Conservation (phyloP, 345 rosid species). For the Noccaea bulbosa region DNA sequence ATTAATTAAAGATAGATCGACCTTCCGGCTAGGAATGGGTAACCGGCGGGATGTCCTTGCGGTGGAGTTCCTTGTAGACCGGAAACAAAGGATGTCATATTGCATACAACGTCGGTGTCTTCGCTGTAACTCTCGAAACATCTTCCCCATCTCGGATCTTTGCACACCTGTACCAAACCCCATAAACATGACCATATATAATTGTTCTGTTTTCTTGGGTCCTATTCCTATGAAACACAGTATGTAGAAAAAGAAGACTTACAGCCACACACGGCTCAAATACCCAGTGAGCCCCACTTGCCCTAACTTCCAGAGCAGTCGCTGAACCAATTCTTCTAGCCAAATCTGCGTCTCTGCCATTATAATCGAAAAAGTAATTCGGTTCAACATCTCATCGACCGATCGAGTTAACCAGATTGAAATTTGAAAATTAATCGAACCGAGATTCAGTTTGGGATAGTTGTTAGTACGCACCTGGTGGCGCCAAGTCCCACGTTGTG, state of each 20-base stretch:
- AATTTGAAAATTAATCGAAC: too few species aligned
- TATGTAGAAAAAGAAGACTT: slow-evolving; percentile 37
- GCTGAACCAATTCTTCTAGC: slow-evolving; percentile 65
- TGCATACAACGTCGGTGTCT: slow-evolving; percentile 63
- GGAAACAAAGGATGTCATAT: slow-evolving; percentile 63
- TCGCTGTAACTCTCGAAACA: slow-evolving; percentile 79
- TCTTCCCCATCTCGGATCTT: slow-evolving; percentile 90
- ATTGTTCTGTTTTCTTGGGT: not conserved
- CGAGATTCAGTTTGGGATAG: not conserved
- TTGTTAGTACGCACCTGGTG: slow-evolving; percentile 55
- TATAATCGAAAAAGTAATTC: not conserved
- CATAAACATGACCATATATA: not conserved
- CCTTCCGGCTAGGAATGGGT: slow-evolving; percentile 86
- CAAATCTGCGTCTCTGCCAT: slow-evolving; percentile 68
- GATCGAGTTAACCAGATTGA: not conserved
- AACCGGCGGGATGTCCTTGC: slow-evolving; percentile 64
- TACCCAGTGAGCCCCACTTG: slow-evolving; percentile 74
- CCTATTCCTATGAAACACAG: not conserved
- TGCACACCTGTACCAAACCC: slow-evolving; percentile 62
- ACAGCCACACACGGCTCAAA: slow-evolving; percentile 88
- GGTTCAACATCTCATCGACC: not conserved
- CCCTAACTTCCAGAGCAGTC: slow-evolving; percentile 85
- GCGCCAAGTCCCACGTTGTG: slow-evolving; percentile 89
- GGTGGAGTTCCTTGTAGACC: slow-evolving; percentile 90
- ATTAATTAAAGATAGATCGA: slow-evolving; percentile 9